Percentiles rank a stretch among this genome's conserved stretches.
phyloP scores from a whole-genome alignment of 768 basidiomycete genomes.

The Kockovaella imperatae region DNA sequence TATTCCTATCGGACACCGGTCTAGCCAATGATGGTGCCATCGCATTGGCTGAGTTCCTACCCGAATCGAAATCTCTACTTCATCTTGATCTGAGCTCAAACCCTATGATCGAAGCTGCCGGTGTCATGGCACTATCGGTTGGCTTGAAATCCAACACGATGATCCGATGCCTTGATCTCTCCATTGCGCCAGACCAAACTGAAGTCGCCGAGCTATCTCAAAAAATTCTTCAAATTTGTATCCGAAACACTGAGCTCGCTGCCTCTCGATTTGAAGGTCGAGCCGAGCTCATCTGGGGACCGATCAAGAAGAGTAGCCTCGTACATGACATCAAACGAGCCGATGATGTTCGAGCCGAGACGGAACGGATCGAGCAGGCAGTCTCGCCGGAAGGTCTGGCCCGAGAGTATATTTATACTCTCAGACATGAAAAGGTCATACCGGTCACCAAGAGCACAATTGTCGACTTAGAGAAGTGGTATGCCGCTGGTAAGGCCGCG shows the following conservation, averaged over 20 bases:
- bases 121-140: conserved; percentile 81
- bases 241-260: conserved; percentile 84
- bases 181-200: conserved; percentile 62
- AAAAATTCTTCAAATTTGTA: conserved; percentile 80
- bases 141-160: conserved; percentile 72
- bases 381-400: conserved; percentile 36
- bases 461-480: conserved; percentile 28
- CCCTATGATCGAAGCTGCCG: conserved; percentile 66
- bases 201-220: conserved; percentile 61
- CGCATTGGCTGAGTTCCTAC: conserved; percentile 89
- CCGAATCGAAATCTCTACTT: conserved; percentile 74
- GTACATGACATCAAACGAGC: conserved; percentile 45
- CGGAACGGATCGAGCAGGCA: conserved; percentile 29
- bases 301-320: conserved; percentile 45
- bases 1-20: conserved; percentile 78
- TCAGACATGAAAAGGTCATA: conserved; percentile 38
- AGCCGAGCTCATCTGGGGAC: conserved; percentile 51
- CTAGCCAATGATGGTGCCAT: conserved; percentile 81
- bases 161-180: conserved; percentile 86
- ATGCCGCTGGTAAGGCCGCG: conserved; percentile 10
- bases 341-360: conserved; percentile 37
- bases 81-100: conserved; percentile 87
- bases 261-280: conserved; percentile 47
- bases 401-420: conserved; percentile 41
- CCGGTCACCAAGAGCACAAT: conserved; percentile 25